Conservation (phyloP, 1,284 basidiomycete species). For the Veloboletus limbatus region DNA sequence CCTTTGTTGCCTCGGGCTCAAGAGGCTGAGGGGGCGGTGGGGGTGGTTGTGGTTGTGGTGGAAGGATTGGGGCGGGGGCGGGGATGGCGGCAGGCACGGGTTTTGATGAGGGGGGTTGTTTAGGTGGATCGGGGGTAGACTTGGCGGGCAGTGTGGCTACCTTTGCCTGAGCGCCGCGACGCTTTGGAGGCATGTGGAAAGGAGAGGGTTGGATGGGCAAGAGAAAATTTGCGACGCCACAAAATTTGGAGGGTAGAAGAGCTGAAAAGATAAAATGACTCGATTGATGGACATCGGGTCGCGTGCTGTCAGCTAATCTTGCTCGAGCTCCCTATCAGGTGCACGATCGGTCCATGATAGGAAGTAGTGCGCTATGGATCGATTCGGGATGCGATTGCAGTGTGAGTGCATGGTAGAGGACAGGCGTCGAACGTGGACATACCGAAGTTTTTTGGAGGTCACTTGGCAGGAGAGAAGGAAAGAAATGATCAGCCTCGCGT, state of each 20-base stretch:
- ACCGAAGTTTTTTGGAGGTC: slow-evolving; percentile 10
- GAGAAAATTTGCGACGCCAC: too few relatives aligned
- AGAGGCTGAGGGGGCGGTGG: not conserved
- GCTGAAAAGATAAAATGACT: too few relatives aligned
- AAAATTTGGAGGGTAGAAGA: slow-evolving; percentile 9
- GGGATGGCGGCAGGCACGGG: too few relatives aligned
- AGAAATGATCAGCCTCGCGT: slow-evolving; percentile 22
- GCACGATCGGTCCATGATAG: slow-evolving; percentile 34
- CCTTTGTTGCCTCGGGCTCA: too few relatives aligned
- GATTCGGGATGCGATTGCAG: slow-evolving; percentile 19
- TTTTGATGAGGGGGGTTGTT: not conserved
- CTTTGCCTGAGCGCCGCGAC: slow-evolving; percentile 23
- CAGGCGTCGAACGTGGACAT: too few relatives aligned
- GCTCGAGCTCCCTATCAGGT: too few relatives aligned
- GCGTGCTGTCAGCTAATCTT: too few relatives aligned
- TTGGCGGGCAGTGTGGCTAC: slow-evolving; percentile 7
- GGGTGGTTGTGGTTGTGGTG: not conserved
- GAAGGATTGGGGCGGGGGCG: slow-evolving; percentile 1
- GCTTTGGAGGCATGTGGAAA: slow-evolving; percentile 30
- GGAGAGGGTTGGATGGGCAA: not conserved
- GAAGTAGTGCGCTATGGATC: slow-evolving; percentile 21
- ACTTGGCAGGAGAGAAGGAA: too few relatives aligned
- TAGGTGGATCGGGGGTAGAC: slow-evolving; percentile 14
- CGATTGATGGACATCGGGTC: slow-evolving; percentile 26
- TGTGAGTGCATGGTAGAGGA: not conserved